Evolutionary conservation across 495 filamentous ascomycete genomes (phyloP).

Genomic region (Apiosordaria backusii): DNA sequence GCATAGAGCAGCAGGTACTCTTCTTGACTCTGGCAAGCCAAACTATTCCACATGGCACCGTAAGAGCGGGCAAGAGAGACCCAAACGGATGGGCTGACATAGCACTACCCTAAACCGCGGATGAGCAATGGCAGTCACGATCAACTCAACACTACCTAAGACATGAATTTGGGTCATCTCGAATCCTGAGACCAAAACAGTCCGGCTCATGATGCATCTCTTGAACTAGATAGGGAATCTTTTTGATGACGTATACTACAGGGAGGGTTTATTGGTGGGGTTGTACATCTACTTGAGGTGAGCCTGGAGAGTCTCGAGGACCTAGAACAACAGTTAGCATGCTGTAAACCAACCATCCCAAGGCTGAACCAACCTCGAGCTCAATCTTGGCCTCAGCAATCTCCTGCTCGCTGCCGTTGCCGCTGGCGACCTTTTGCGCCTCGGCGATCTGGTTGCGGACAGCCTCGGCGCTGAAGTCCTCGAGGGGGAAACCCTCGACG

Average conservation of each 20-base stretch:
- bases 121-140: background rate
- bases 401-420: constrained; percentile 92
- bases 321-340: constrained; percentile 22
- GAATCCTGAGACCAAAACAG: constrained; percentile 8
- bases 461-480: constrained; percentile 90
- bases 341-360: background rate
- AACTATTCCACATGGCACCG: background rate
- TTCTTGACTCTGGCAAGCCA: background rate
- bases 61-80: background rate
- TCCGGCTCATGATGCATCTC: constrained; percentile 18
- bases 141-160: background rate
- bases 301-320: constrained; percentile 62
- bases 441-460: constrained; percentile 79
- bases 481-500: constrained; percentile 87
- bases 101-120: background rate
- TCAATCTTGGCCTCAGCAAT: constrained; percentile 98
- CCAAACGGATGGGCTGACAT: background rate
- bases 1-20: background rate
- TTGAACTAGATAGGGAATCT: constrained; percentile 32
- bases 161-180: constrained; percentile 21
- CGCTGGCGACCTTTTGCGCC: constrained; percentile 89
- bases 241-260: constrained; percentile 31
- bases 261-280: constrained; percentile 18
- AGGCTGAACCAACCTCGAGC: constrained; percentile 69
- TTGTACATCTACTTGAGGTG: constrained; percentile 62